These are phyloP conservation scores for Oldenlandia corymbosa DNA, from an alignment of 257 asterid genomes.

Conservation along the genomic window DNA sequence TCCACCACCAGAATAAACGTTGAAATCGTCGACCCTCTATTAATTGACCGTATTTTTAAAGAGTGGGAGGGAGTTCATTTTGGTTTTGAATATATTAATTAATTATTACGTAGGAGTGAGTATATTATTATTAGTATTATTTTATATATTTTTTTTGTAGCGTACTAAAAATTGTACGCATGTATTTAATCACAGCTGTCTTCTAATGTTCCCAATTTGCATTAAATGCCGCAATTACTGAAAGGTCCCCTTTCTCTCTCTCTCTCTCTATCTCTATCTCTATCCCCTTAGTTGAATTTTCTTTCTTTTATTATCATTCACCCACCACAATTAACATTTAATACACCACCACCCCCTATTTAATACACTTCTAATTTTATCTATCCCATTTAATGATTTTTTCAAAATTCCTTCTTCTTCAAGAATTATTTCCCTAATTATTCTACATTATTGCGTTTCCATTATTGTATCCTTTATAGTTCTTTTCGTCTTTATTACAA, in stretches of 20 bases:
- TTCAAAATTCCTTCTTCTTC: neutral
- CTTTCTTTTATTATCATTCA: neutral
- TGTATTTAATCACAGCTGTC: conserved; percentile 67
- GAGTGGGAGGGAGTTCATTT: no score
- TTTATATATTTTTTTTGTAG: no score
- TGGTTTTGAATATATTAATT: no score
- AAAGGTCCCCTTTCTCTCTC: conserved; percentile 7
- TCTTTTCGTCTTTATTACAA: neutral
- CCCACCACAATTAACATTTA: conserved; percentile 13
- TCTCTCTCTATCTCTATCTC: neutral
- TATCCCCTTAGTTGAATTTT: neutral
- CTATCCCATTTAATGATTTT: conserved; percentile 6
- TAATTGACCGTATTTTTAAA: no score
- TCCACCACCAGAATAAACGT: no score
- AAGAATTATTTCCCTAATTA: neutral
- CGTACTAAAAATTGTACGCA: no score
- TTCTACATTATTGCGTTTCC: conserved; percentile 5
- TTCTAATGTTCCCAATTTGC: conserved; percentile 37
- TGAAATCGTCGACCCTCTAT: no score
- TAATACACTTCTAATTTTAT: neutral
- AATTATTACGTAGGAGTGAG: no score
- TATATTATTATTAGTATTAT: no score
- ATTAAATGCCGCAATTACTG: conserved; percentile 46
- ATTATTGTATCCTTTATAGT: neutral
- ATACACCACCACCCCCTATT: neutral